phyloP scores from a whole-genome alignment of 164 flowering plant genomes.

The Euptelea pleiosperma region DNA sequence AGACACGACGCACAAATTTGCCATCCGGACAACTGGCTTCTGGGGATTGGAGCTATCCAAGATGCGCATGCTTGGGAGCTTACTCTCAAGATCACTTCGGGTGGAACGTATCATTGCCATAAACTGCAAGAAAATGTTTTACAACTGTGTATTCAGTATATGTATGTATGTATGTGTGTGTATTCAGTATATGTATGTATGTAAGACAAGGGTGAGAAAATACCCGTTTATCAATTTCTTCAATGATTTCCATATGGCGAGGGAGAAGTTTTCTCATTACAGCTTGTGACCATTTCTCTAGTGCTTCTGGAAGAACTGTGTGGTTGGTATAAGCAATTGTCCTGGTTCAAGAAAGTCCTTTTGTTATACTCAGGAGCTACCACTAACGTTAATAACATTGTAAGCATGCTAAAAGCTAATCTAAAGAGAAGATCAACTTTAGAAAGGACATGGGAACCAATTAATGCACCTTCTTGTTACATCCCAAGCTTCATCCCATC shows the following conservation, averaged over 20 bases:
- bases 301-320: constrained; percentile 98
- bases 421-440: background rate
- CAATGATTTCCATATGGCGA: constrained; percentile 94
- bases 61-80: constrained; percentile 58
- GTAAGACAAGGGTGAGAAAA: background rate
- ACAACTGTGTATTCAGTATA: background rate
- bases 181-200: no score
- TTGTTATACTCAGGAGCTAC: background rate
- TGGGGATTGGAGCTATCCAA: constrained; percentile 75
- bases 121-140: constrained; percentile 51
- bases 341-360: constrained; percentile 39
- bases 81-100: constrained; percentile 61
- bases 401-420: no score
- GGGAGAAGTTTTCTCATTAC: constrained; percentile 98
- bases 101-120: constrained; percentile 47
- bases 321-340: constrained; percentile 97
- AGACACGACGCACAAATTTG: constrained; percentile 95
- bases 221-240: constrained; percentile 92
- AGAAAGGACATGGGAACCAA: background rate
- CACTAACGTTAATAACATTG: background rate
- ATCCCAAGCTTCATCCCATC: constrained; percentile 99
- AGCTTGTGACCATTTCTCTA: constrained; percentile 95
- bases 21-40: constrained; percentile 95
- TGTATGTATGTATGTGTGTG: background rate
- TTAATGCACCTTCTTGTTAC: constrained; percentile 58